Evolutionary conservation across 2,329 filamentous ascomycete genomes (phyloP).

Genomic region (Lasiodiplodia citricola): DNA sequence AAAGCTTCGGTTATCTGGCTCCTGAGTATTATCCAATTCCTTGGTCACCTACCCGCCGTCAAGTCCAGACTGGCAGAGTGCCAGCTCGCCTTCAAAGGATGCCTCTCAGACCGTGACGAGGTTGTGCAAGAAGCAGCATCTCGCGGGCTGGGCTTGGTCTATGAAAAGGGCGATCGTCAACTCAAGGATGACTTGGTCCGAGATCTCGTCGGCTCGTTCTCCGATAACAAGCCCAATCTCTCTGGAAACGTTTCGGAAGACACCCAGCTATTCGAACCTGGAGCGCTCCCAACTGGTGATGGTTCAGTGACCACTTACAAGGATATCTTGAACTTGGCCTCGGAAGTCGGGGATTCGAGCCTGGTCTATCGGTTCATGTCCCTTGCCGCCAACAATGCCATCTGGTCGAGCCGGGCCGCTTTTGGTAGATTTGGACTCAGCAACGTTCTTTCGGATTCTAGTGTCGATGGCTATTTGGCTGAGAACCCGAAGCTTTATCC

Average conservation of each 20-base stretch:
- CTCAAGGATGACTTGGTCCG: conserved; percentile 83
- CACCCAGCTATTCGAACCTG: conserved; percentile 91
- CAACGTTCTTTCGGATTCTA: conserved; percentile 86
- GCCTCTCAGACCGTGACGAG: conserved; percentile 87
- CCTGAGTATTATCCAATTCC: conserved; percentile 88
- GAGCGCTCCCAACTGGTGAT: conserved; percentile 86
- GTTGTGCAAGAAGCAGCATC: conserved; percentile 96
- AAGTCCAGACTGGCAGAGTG: conserved; percentile 76
- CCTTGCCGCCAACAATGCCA: conserved; percentile 90
- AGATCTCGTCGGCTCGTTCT: conserved; percentile 88
- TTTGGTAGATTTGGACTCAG: conserved; percentile 94
- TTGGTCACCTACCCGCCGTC: conserved; percentile 76
- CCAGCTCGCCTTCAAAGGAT: conserved; percentile 85
- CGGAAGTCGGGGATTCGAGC: conserved; percentile 93
- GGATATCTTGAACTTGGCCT: conserved; percentile 93
- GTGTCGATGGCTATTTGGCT: conserved; percentile 67
- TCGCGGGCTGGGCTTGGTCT: conserved; percentile 86
- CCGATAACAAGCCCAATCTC: conserved; percentile 70
- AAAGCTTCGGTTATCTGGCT: conserved; percentile 97
- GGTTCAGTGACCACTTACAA: conserved; percentile 95
- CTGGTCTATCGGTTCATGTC: conserved; percentile 99
- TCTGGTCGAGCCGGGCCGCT: conserved; percentile 95
- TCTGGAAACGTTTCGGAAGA: conserved; percentile 82
- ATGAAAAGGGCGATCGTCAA: conserved; percentile 83
- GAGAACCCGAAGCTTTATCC: conserved; percentile 94